These are phyloP conservation scores for Entophlyctis luteolus DNA, from an alignment of 192 early-diverging fungal species.

Conservation along the genomic window DNA sequence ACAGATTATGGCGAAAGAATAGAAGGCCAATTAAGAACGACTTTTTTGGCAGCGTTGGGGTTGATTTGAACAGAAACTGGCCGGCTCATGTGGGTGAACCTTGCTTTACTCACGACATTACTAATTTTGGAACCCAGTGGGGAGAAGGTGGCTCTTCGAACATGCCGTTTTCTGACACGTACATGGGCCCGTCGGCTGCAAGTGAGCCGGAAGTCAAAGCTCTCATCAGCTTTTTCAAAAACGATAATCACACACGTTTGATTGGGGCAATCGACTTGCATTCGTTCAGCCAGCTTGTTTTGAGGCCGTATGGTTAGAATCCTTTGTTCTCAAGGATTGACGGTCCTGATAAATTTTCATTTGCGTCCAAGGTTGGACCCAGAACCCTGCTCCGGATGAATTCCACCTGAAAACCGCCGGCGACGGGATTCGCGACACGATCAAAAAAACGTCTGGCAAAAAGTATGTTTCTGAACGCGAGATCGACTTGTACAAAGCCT, in stretches of 20 bases:
- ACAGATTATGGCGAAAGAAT: conserved; percentile 62
- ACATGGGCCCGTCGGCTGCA: conserved; percentile 42
- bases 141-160: conserved; percentile 51
- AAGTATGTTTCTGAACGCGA: conserved; percentile 46
- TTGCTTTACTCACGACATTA: conserved; percentile 35
- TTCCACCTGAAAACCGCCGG: conserved; percentile 40
- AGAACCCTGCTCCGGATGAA: conserved; percentile 39
- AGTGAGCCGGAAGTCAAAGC: conserved; percentile 53
- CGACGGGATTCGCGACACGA: conserved; percentile 37
- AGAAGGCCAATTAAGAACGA: conserved; percentile 30
- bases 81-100: conserved; percentile 39
- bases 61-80: conserved; percentile 52
- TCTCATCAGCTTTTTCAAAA: conserved; percentile 44
- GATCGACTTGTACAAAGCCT: conserved; percentile 54
- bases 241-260: conserved; percentile 40
- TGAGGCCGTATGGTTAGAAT: conserved; percentile 52
- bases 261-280: conserved; percentile 60
- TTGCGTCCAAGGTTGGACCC: too few relatives aligned
- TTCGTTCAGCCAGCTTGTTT: conserved; percentile 55
- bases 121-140: conserved; percentile 30
- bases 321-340: background rate
- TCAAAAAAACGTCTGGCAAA: conserved; percentile 39
- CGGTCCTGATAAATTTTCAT: too few relatives aligned
- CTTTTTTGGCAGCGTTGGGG: conserved; percentile 23
- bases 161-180: conserved; percentile 47